Conservation (phyloP, 2,329 filamentous ascomycete species). For the Pseudogymnoascus sp. region DNA sequence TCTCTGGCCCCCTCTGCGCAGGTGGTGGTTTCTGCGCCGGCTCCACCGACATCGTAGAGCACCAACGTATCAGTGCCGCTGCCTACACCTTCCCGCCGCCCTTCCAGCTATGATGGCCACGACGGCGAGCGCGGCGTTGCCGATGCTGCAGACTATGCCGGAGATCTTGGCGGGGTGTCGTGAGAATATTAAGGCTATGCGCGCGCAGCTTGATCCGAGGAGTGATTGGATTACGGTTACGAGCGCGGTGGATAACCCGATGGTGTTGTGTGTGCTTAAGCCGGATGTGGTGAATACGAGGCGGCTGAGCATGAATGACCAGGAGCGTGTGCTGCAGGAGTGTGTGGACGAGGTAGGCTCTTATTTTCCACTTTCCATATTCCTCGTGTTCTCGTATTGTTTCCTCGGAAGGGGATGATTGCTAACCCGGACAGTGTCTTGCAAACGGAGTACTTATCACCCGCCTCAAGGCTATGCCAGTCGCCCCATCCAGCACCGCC, state of each 20-base stretch:
- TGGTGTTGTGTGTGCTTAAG: slow-evolving; percentile 79
- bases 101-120: slow-evolving; percentile 89
- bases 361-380: slow-evolving; percentile 11
- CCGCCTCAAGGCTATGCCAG: slow-evolving; percentile 71
- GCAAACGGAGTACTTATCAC: slow-evolving; percentile 87
- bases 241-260: slow-evolving; percentile 76
- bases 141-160: slow-evolving; percentile 77
- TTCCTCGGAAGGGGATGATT: background rate
- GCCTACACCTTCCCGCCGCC: slow-evolving; percentile 92
- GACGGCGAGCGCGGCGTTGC: slow-evolving; percentile 88
- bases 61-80: slow-evolving; percentile 87
- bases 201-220: slow-evolving; percentile 79
- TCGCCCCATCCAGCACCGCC: slow-evolving; percentile 54
- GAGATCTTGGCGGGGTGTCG: slow-evolving; percentile 72
- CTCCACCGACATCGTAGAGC: slow-evolving; percentile 83
- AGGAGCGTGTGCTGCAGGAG: slow-evolving; percentile 80
- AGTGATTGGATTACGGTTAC: slow-evolving; percentile 88
- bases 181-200: slow-evolving; percentile 82
- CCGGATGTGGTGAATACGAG: slow-evolving; percentile 69
- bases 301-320: slow-evolving; percentile 64
- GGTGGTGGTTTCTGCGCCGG: slow-evolving; percentile 96
- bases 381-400: background rate
- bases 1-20: slow-evolving; percentile 82
- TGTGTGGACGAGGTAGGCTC: slow-evolving; percentile 84
- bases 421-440: slow-evolving; percentile 52